A percentile compares a stretch with the other conserved stretches of the same genome.
Conservation (phyloP, 495 filamentous ascomycete species). For the Penicillium robsamsonii region DNA sequence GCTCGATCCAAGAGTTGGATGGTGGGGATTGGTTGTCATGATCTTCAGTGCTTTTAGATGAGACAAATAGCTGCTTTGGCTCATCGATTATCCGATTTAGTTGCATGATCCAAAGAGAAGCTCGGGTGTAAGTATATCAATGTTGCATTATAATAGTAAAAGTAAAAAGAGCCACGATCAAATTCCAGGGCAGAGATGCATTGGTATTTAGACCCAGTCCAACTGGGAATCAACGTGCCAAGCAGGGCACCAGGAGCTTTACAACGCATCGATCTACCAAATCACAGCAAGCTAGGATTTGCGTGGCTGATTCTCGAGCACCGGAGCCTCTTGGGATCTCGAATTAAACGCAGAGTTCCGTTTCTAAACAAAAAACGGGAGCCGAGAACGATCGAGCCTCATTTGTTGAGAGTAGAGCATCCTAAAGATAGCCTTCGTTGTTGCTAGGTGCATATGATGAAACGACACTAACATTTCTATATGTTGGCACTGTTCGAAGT, state of each 20-base stretch:
- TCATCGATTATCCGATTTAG: neutral
- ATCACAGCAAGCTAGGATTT: neutral
- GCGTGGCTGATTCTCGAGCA: neutral
- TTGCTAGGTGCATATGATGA: neutral
- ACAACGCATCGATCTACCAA: neutral
- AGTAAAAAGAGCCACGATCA: neutral
- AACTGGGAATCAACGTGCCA: neutral
- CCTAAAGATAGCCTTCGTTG: neutral
- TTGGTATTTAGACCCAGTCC: neutral
- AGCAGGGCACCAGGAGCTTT: neutral
- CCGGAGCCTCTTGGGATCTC: neutral
- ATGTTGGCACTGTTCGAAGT: neutral
- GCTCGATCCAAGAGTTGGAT: slow-evolving; percentile 2
- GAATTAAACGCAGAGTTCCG: neutral
- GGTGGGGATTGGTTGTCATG: neutral
- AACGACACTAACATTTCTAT: neutral
- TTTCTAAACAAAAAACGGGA: neutral
- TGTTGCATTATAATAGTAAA: neutral
- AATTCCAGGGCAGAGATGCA: neutral
- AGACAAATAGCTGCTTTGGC: neutral
- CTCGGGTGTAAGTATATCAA: neutral
- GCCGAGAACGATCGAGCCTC: too few relatives aligned
- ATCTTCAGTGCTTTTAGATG: neutral
- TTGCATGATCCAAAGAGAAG: neutral
- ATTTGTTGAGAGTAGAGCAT: neutral